Evolutionary conservation across 2,329 filamentous ascomycete genomes (phyloP), one percentile per base, ranked within the genome.

Genomic region (Didymella segeticola): DNA sequence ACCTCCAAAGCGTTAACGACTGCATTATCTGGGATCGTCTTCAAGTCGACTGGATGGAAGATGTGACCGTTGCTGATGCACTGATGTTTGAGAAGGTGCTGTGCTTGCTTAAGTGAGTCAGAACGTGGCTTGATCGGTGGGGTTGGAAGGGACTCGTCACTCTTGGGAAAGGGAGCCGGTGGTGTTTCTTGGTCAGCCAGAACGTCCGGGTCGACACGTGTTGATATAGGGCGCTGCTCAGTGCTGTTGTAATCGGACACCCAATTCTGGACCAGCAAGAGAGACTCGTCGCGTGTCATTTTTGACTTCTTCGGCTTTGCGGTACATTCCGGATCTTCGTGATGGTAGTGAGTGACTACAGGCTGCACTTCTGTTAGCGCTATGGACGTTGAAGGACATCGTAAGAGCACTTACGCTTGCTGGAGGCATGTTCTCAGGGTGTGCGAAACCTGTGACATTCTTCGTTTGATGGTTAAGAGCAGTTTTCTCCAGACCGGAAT

Each of bases 41-140:
- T 53, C 22, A 68, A 41, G 17, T 63, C 45, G 23, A 66, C 41
- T 0, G 57, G 54, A 34, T 55, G 58, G 30, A 69, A 67, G 12
- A 62, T 52, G 27, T 70, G 67, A 14, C 63, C 62, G 27, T 56
- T 58, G 20, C 38, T 47, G 23, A 68, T 36, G 33, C 67, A 70
- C 15, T 57, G 50, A 47, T 66, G 57, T 25, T 54, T 65, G 12
- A 25, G 41, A 36, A 19, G 38, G 34, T 17, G 26, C 34, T 27
- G 26, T 23, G 37, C 31, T 5, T 27, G 26, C 30, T 38, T 42
- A 4, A 39, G 19, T n/a, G 43, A 51, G 31, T 47, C 30, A 5
- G 31, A 49, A 9, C 23, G 53, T 11, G 27, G 36, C 30, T 31
- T 29, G 4, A 37, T 25, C 20, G 39, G 30, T 2, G 47, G 22